phyloP scores from a whole-genome alignment of 2,329 filamentous ascomycete genomes.

The Colletotrichum sp. region DNA sequence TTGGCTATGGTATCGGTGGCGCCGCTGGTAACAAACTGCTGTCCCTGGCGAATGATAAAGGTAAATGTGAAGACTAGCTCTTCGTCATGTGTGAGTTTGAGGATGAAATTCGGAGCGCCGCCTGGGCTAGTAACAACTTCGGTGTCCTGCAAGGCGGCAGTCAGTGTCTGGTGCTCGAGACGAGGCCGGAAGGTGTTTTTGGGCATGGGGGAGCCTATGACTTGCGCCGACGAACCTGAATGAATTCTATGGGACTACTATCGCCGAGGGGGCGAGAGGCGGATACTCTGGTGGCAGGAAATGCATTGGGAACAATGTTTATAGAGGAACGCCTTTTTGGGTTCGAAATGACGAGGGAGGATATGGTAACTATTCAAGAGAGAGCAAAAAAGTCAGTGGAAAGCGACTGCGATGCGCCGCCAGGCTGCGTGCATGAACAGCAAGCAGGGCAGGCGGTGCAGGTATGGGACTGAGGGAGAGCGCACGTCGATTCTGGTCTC shows the following conservation, averaged over 20 bases:
- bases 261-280: slow-evolving; percentile 78
- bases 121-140: slow-evolving; percentile 57
- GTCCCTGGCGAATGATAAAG: slow-evolving; percentile 74
- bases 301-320: slow-evolving; percentile 83
- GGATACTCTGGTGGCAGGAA: slow-evolving; percentile 79
- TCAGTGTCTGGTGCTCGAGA: not conserved
- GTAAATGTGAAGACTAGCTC: slow-evolving; percentile 94
- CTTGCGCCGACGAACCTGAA: slow-evolving; percentile 71
- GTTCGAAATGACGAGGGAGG: slow-evolving; percentile 82
- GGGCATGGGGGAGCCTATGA: not conserved
- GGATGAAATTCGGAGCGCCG: slow-evolving; percentile 73
- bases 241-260: slow-evolving; percentile 80
- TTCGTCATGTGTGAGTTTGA: slow-evolving; percentile 89
- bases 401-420: slow-evolving; percentile 20
- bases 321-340: slow-evolving; percentile 78
- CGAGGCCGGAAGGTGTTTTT: not conserved
- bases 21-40: slow-evolving; percentile 44
- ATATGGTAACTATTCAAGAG: slow-evolving; percentile 76
- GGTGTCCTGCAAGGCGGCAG: slow-evolving; percentile 67
- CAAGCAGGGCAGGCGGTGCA: slow-evolving; percentile 20
- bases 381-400: slow-evolving; percentile 21
- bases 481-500: slow-evolving; percentile 91
- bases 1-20: slow-evolving; percentile 39
- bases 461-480: slow-evolving; percentile 24
- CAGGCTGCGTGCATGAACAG: slow-evolving; percentile 15